A percentile compares a stretch with the other conserved stretches of the same genome.
Evolutionary conservation across 2,329 filamentous ascomycete genomes (phyloP).

Genomic region (Fusarium begoniae): DNA sequence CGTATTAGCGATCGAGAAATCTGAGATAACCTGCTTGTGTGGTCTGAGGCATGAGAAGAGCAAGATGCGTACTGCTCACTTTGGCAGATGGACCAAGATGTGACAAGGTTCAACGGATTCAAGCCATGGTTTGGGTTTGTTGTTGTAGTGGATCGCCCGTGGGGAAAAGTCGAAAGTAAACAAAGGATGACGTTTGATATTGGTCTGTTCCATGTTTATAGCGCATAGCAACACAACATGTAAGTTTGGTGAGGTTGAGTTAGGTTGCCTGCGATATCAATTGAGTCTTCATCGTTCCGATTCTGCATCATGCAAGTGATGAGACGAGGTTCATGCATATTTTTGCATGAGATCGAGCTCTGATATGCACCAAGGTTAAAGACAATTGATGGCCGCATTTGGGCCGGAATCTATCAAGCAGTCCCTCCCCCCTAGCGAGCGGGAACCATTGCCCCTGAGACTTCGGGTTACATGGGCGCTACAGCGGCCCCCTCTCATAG

Average conservation of each 20-base stretch:
- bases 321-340: constrained; percentile 27
- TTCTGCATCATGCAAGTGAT: constrained; percentile 23
- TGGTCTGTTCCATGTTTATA: constrained; percentile 28
- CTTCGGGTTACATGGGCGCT: constrained; percentile 12
- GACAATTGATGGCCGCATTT: constrained; percentile 18
- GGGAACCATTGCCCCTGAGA: constrained; percentile 21
- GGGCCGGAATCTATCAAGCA: constrained; percentile 23
- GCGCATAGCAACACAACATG: constrained; percentile 14
- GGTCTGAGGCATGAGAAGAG: constrained; percentile 18
- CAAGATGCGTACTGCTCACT: background rate
- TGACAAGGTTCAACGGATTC: constrained; percentile 24
- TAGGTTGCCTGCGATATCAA: background rate
- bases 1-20: constrained; percentile 22
- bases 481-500: constrained; percentile 22
- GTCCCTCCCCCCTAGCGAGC: constrained; percentile 5
- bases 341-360: constrained; percentile 30
- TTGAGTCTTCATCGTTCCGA: background rate
- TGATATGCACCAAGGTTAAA: constrained; percentile 19
- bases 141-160: constrained; percentile 29
- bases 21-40: constrained; percentile 12
- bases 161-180: constrained; percentile 33
- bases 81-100: background rate
- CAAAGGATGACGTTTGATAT: constrained; percentile 38
- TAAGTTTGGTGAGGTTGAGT: background rate
- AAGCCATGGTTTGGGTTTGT: constrained; percentile 20